Conservation (phyloP, 2,329 filamentous ascomycete genomes). For the Verticillium nonalfalfae region DNA sequence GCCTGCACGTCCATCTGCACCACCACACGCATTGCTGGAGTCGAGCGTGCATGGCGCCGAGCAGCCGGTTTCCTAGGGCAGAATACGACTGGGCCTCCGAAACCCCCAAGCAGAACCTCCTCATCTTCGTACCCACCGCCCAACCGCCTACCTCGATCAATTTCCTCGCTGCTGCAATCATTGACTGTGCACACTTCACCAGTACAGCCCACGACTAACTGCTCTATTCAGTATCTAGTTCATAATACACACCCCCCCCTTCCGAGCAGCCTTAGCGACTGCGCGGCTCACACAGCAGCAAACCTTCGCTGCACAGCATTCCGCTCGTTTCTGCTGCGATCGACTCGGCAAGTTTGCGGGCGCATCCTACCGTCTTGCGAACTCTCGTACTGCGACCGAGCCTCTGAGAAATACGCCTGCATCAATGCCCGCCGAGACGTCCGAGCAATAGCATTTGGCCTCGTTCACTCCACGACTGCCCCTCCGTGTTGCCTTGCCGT, state of each 20-base stretch:
- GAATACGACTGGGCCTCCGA: neutral
- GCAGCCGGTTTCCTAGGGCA: neutral
- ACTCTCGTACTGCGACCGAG: neutral
- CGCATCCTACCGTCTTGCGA: neutral
- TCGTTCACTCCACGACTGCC: neutral
- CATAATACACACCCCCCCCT: neutral
- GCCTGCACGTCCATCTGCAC: neutral
- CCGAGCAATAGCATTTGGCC: neutral
- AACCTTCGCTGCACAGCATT: neutral
- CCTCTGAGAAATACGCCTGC: neutral
- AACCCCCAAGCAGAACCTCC: neutral
- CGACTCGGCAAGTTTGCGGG: neutral
- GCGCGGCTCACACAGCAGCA: neutral
- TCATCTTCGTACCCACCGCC: neutral
- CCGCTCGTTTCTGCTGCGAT: neutral
- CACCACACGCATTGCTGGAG: neutral
- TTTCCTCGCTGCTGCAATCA: neutral
- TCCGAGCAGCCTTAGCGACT: neutral
- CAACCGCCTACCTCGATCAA: neutral
- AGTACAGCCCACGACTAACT: neutral
- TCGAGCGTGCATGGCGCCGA: neutral
- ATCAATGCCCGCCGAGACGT: neutral
- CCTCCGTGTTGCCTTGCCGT: neutral
- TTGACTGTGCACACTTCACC: neutral
- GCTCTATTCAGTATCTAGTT: conserved; percentile 1